phyloP scores from a whole-genome alignment of 345 rosid genomes.

The Carallia brachiata region DNA sequence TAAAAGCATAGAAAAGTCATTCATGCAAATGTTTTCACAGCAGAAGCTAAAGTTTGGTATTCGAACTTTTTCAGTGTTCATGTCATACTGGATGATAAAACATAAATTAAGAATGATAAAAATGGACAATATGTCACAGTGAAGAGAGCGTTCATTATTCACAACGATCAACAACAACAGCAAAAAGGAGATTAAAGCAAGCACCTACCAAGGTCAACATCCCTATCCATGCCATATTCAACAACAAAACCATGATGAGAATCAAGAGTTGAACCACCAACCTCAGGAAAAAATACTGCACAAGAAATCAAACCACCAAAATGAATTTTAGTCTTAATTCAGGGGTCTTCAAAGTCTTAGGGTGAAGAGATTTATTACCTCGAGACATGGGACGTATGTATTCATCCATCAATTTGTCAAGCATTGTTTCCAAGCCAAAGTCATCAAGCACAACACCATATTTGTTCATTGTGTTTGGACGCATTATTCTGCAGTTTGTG shows the following conservation, averaged over 20 bases:
- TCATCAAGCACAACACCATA: conserved; percentile 92
- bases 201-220: conserved; percentile 79
- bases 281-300: conserved; percentile 82
- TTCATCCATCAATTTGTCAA: conserved; percentile 66
- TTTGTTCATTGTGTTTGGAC: conserved; percentile 94
- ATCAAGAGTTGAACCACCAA: conserved; percentile 78
- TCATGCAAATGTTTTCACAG: background rate
- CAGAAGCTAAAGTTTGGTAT: background rate
- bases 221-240: conserved; percentile 81
- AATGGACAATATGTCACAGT: background rate
- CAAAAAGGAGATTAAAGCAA: conserved; percentile 10
- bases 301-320: conserved; percentile 3
- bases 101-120: background rate
- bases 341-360: background rate
- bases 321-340: background rate
- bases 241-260: conserved; percentile 98
- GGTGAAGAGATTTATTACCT: conserved; percentile 32
- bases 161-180: background rate
- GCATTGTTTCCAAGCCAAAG: conserved; percentile 85
- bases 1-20: background rate
- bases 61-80: background rate
- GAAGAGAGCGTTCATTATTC: background rate
- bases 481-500: conserved; percentile 69
- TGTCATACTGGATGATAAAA: background rate
- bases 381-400: conserved; percentile 68